A percentile compares a stretch with the other conserved stretches of the same genome.
phyloP scores from a whole-genome alignment of 2,329 filamentous ascomycete species.

The Paracoccidioides lutzii region DNA sequence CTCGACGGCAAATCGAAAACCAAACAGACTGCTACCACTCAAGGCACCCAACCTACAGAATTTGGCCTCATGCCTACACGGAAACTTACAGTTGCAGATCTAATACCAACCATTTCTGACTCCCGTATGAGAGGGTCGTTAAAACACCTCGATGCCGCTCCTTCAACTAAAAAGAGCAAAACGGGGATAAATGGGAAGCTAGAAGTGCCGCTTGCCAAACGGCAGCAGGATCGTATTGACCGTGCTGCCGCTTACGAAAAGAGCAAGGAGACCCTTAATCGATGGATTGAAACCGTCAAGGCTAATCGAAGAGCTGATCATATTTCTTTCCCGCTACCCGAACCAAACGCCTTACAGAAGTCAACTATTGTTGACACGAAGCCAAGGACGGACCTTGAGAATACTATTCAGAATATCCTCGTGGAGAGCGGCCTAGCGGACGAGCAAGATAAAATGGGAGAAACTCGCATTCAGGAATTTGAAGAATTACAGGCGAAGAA shows the following conservation, averaged over 20 bases:
- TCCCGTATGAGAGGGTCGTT: constrained; percentile 64
- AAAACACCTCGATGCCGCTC: constrained; percentile 48
- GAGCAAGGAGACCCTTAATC: constrained; percentile 76
- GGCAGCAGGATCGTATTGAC: constrained; percentile 75
- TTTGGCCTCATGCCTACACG: constrained; percentile 45
- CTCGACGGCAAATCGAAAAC: constrained; percentile 18
- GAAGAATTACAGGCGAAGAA: constrained; percentile 60
- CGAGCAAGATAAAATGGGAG: constrained; percentile 45
- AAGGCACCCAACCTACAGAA: constrained; percentile 51
- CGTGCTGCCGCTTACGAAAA: constrained; percentile 75
- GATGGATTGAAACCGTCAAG: constrained; percentile 93
- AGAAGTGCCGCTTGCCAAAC: constrained; percentile 66
- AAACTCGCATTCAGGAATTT: constrained; percentile 54
- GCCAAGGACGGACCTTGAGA: constrained; percentile 69
- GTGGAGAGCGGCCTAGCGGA: constrained; percentile 66
- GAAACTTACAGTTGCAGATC: constrained; percentile 63
- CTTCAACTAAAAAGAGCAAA: constrained; percentile 35
- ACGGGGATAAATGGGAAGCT: constrained; percentile 53
- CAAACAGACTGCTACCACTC: constrained; percentile 33
- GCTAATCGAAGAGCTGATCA: constrained; percentile 85
- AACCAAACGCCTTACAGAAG: constrained; percentile 49
- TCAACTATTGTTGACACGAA: constrained; percentile 45
- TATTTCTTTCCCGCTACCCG: constrained; percentile 70
- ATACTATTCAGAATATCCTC: constrained; percentile 75
- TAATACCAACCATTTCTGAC: constrained; percentile 60